Conservation (phyloP, 768 basidiomycete genomes). For the Tulasnella sp. region DNA sequence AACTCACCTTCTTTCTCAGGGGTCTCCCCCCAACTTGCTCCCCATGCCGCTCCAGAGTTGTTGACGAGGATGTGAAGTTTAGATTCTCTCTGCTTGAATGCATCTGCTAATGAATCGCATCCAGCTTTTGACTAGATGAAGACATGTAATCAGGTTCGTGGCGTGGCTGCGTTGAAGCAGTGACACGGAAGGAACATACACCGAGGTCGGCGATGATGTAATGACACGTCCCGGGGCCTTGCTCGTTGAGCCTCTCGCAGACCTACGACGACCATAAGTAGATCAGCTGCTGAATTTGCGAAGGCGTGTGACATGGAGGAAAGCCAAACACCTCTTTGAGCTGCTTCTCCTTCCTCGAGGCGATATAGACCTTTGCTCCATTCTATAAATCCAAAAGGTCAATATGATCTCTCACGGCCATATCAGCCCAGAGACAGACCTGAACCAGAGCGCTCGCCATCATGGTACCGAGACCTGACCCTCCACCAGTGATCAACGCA, state of each 20-base stretch:
- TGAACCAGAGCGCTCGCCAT: conserved; percentile 65
- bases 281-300: neutral
- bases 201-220: conserved; percentile 66
- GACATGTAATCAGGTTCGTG: conserved; percentile 57
- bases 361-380: conserved; percentile 83
- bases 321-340: conserved; percentile 49
- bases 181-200: conserved; percentile 35
- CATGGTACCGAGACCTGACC: conserved; percentile 74
- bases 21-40: conserved; percentile 52
- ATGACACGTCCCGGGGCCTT: conserved; percentile 48
- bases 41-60: conserved; percentile 76
- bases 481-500: conserved; percentile 73
- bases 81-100: conserved; percentile 55
- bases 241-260: conserved; percentile 47
- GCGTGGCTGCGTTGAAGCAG: too few species aligned
- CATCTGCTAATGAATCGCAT: conserved; percentile 56
- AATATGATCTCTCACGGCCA: too few species aligned
- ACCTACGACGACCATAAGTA: conserved; percentile 28
- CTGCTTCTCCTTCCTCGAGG: conserved; percentile 68
- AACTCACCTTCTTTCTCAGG: conserved; percentile 49
- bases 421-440: too few species aligned
- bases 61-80: conserved; percentile 77
- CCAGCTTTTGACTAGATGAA: conserved; percentile 55
- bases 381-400: conserved; percentile 30
- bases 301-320: neutral